These are phyloP conservation scores for Panaeolus papilionaceus DNA, from an alignment of 768 basidiomycete species.

Conservation along the genomic window DNA sequence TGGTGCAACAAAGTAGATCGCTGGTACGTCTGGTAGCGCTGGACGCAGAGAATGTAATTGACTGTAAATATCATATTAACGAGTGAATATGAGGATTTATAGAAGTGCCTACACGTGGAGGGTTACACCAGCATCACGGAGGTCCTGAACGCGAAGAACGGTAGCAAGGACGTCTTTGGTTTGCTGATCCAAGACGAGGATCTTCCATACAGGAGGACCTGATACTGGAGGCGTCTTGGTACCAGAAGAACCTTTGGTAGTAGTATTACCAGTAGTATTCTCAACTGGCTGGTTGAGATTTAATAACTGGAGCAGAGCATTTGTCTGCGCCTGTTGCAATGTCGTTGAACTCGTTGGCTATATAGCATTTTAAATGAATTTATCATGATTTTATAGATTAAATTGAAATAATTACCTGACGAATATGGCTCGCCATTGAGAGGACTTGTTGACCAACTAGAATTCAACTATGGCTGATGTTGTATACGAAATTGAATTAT, in stretches of 20 bases:
- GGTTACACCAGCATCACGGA: constrained; percentile 96
- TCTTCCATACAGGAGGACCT: constrained; percentile 93
- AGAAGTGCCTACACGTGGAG: constrained; percentile 84
- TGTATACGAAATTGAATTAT: background rate
- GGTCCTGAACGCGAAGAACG: constrained; percentile 92
- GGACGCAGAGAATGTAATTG: constrained; percentile 92
- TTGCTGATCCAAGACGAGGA: constrained; percentile 91
- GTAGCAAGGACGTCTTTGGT: constrained; percentile 98
- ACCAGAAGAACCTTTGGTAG: constrained; percentile 47
- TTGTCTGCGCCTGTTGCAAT: constrained; percentile 88
- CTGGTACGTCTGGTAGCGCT: constrained; percentile 92
- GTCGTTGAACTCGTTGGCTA: constrained; percentile 54
- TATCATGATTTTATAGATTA: background rate
- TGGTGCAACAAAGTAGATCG: constrained; percentile 95
- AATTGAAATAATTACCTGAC: constrained; percentile 37
- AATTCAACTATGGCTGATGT: background rate
- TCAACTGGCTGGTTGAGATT: constrained; percentile 79
- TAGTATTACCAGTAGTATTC: constrained; percentile 36
- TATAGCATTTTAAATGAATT: background rate
- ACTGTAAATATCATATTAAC: constrained; percentile 46
- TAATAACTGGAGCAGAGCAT: constrained; percentile 82
- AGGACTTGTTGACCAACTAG: constrained; percentile 12
- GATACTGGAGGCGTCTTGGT: constrained; percentile 57
- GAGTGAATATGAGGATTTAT: constrained; percentile 13
- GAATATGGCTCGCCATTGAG: constrained; percentile 41